Conservation (phyloP, 805 yeast genomes). For the Saccharomyces paradoxus region DNA sequence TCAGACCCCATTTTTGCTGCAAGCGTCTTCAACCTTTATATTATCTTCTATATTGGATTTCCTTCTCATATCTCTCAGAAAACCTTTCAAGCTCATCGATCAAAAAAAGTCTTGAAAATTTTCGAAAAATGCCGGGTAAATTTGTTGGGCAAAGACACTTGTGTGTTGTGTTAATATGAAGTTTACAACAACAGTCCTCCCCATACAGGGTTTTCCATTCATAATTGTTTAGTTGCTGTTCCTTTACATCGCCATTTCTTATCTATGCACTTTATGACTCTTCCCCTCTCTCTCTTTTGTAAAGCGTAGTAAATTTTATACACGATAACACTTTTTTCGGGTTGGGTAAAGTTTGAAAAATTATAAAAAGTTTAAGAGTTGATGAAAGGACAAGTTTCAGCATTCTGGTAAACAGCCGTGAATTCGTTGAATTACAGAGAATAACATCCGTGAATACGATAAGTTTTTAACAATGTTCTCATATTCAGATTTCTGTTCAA, state of each 20-base stretch:
- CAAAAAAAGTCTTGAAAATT: neutral
- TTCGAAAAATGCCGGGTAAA: neutral
- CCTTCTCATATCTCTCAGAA: neutral
- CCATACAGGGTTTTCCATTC: neutral
- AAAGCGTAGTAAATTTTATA: neutral
- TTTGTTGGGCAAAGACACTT: neutral
- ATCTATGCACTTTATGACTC: neutral
- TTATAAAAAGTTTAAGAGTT: neutral
- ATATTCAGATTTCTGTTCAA: constrained; percentile 25
- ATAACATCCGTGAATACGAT: neutral
- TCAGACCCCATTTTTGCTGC: constrained; percentile 2
- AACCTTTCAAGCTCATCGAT: neutral
- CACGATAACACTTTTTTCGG: neutral
- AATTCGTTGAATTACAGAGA: neutral
- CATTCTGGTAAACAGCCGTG: neutral
- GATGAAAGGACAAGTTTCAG: neutral
- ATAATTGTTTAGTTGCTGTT: neutral
- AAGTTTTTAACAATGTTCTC: constrained; percentile 5
- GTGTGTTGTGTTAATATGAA: neutral
- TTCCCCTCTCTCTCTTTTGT: neutral
- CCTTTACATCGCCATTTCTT: neutral
- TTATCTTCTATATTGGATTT: no score
- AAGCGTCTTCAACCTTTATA: neutral
- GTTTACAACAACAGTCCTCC: neutral
- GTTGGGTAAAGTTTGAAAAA: neutral